Evolutionary conservation across 441 rosid species (phyloP).

Genomic region (Adansonia grandidieri): DNA sequence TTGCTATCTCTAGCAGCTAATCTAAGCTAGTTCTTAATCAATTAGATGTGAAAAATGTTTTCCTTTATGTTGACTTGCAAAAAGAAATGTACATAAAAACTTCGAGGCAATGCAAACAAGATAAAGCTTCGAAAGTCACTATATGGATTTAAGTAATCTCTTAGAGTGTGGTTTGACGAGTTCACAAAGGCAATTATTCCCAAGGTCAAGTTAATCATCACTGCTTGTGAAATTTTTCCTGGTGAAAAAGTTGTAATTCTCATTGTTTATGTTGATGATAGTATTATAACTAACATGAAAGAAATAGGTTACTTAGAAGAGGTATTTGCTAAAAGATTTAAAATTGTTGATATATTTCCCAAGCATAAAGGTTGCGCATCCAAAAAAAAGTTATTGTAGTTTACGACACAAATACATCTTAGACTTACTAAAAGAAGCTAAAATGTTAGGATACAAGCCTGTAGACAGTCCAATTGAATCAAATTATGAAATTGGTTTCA

Average conservation of each 20-base stretch:
- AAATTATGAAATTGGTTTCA: no score
- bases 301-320: not conserved
- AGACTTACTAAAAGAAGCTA: not conserved
- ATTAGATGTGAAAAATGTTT: not conserved
- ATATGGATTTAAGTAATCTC: not conserved
- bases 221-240: not conserved
- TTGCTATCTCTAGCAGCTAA: not conserved
- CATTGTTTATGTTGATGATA: not conserved
- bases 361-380: not conserved
- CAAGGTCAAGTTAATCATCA: not conserved
- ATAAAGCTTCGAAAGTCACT: not conserved
- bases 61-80: not conserved
- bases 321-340: not conserved
- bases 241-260: not conserved
- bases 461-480: not conserved
- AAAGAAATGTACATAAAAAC: not conserved
- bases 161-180: not conserved
- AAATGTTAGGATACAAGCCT: not conserved
- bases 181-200: not conserved
- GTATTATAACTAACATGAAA: not conserved
- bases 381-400: not conserved
- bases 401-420: not conserved
- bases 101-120: not conserved
- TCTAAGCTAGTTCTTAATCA: not conserved
- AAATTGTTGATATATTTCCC: not conserved